Base-by-base conservation (phyloP, 2,329 filamentous ascomycete genomes). In the Chaetomium globosum region DNA sequence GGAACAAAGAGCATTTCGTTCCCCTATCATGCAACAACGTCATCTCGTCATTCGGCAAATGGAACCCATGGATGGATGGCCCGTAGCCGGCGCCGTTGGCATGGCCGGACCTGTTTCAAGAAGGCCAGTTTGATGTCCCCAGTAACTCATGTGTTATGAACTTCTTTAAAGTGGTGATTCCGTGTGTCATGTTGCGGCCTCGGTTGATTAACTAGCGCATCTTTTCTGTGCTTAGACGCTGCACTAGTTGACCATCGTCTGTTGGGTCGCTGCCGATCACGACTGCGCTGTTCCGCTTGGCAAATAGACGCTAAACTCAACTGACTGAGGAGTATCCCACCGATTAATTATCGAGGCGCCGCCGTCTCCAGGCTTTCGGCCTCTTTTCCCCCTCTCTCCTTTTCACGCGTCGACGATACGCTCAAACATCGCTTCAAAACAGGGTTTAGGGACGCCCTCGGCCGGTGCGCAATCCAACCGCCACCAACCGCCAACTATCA, bases 91-190 rank as follows among this genome's bases (percentile, higher is more conserved):
- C 3, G 30, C 21, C 52, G 28, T 13, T 3, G 8, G 33, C 6
- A 12, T 23, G 31, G 52, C 52, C 31, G 28, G 28, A 12, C 52
- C 52, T 54, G 52, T 54, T 54, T 54, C 52, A 54, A 36, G 16
- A 33, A 54, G 19, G 12, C 21, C 30, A 30, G 26, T 13, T 30
- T 16, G 28, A 53, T 9, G 23, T 51, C 23, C 23, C 48, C 9
- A 51, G 16, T 23, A 28, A 10, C 2, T 2, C 23, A 28, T 1
- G 23, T 28, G 21, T 28, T 23, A 13, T 23, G 26, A 26, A n/a
- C n/a, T n/a, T n/a, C 28, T 23, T 28, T 5, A 12, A 28, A 51
- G 21, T 3, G 3, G 5, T 28, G 8, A n/a, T 48, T 48, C n/a
- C 10, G n/a, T 23, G n/a, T 48, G 46, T 23, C 46, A 48, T 48